Conservation (phyloP, 2,329 filamentous ascomycete genomes). For the Aspergillus sp. region DNA sequence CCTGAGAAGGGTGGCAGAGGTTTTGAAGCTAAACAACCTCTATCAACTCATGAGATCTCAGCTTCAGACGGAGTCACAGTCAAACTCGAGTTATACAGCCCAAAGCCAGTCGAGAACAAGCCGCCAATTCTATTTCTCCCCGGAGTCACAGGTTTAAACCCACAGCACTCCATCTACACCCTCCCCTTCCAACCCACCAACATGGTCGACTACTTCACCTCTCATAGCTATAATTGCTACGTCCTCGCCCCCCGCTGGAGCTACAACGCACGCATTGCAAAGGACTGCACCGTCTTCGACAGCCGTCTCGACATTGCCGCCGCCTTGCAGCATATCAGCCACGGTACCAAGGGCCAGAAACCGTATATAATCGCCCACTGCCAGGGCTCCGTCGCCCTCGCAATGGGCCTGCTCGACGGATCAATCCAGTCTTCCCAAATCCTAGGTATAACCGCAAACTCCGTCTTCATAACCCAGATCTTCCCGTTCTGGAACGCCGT, state of each 20-base stretch:
- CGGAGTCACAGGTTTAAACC: constrained; percentile 1
- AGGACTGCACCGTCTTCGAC: constrained; percentile 9
- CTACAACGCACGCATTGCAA: neutral
- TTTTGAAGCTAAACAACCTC: neutral
- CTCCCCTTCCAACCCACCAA: constrained; percentile 8
- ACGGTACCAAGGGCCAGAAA: neutral
- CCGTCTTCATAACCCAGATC: constrained; percentile 23
- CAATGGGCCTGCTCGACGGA: constrained; percentile 6
- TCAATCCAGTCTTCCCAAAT: constrained; percentile 7
- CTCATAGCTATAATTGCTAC: constrained; percentile 1
- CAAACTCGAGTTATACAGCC: constrained; percentile 1
- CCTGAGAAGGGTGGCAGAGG: neutral
- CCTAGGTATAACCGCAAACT: constrained; percentile 20
- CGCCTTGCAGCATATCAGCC: neutral
- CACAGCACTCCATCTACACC: neutral
- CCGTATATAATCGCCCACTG: constrained; percentile 13
- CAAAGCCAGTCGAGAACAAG: neutral
- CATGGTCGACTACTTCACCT: constrained; percentile 9
- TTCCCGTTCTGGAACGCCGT: constrained; percentile 20
- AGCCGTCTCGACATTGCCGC: constrained; percentile 10
- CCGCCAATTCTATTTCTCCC: constrained; percentile 10
- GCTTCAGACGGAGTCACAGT: neutral
- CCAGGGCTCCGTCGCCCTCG: constrained; percentile 11
- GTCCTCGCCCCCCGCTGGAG: constrained; percentile 9
- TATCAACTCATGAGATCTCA: neutral